Base-by-base conservation (phyloP, 2,329 filamentous ascomycete genomes). In the Apiospora kogelbergensis region DNA sequence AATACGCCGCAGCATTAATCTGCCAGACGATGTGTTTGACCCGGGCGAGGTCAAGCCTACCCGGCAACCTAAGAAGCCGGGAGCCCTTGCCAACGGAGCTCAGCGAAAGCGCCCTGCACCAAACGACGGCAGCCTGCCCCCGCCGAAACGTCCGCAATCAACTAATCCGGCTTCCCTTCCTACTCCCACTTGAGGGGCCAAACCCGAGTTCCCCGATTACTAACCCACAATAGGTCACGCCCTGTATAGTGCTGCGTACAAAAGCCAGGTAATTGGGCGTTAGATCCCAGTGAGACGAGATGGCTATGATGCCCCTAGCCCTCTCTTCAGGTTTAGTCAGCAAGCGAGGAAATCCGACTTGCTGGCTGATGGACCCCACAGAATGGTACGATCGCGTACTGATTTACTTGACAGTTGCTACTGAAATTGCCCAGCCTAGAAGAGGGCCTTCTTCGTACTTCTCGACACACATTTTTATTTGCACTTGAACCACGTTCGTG, bases 1-100 rank as follows among this genome's bases (percentile, higher is more conserved):
- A 57, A 73, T 57, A 44, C 67, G 67, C 57, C 72, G 42, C 76
- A 98, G 95, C 81, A 93, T 93, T 78, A 90, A 94, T 77, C 86
- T 99, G 33, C 96, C 96, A 37, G 90, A 93, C 70, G 95, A 99
- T 79, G 90, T 98, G 2, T 99, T 99, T 78, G 87, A 90, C 64
- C 83, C 90, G 30, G 93, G 93, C 75, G 96, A 99, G 80, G 83
- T 84, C 65, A 92, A 89, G 75, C 93, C 93, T 6, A 77, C 80
- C 17, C 87, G 84, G 70, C 84, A 86, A 20, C 83, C 85, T 67
- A 88, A 86, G 42, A 66, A 66, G 76, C 76, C 78, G 75, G 74
- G 75, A 70, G 53, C 53, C 53, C 37, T 71, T 67, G 72, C 68
- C 70, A 72, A 71, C 70, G 71, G 71, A 76, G 73, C 71, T 73